Base-by-base conservation (phyloP, 2,329 filamentous ascomycete genomes). In the Fusarium anguioides region DNA sequence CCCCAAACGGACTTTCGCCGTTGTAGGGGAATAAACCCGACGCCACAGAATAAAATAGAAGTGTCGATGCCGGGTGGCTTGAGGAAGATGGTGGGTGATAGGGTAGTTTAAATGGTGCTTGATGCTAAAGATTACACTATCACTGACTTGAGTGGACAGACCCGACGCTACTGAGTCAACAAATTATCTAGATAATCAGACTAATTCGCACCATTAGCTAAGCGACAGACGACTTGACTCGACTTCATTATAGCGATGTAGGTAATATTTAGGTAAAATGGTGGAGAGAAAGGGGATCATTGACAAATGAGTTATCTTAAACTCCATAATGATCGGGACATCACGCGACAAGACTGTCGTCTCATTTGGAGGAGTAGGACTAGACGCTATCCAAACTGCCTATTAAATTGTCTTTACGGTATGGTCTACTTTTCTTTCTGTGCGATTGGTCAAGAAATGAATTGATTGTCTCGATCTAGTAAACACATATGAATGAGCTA, bases 151-250 rank as follows among this genome's bases (percentile, higher is more conserved):
- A 40, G 33, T 23, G 10, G 4, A 10, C 23, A 12, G n/a, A 15
- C 17, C 23, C 23, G 33, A 8, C 33, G 23, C 46, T 27, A 40
- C 3, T 26, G n/a, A 27, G 23, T 14, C 31, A 49, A 49, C 14
- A 40, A 20, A 20, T 11, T 27, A 40, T 20, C 3, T 40, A 4
- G 6, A 40, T 12, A 26, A 36, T 21, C 1, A 40, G 23, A 6
- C 33, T 27, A 40, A 20, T 15, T 26, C 4, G 5, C 6, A 26
- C 3, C 14, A 8, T 40, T 27, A 49, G 46, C 37, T n/a, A 49
- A 40, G 14, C 8, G 5, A 1, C 2, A 3, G n/a, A 14, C 14
- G 7, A 14, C 4, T 0, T 4, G 9, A 14, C 14, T 8, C 3
- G n/a, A n/a, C 23, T 48, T 15, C 2, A 17, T n/a, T n/a, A n/a